Evolutionary conservation across 106 monocot genomes (phyloP), one percentile per base, ranked within the genome.

Genomic region (Amphibolis antarctica): DNA sequence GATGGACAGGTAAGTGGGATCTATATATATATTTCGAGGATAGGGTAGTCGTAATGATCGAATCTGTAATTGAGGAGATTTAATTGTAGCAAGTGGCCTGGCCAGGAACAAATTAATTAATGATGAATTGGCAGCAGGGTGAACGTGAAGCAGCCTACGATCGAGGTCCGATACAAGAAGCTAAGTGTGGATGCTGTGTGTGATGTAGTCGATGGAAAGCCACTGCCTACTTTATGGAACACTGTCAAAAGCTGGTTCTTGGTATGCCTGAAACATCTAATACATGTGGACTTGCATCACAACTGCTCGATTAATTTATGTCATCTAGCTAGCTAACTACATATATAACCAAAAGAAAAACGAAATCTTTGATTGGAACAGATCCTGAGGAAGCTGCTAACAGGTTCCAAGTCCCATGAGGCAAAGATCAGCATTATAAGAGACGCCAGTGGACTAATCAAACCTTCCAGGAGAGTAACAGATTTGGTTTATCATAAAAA

Each of bases 191-290:
- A 88, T 74, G 84, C 88, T 13, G 73, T 74, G 21, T 88, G 88
- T n/a, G 59, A 66, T 65, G 88, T 88, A n/a, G 84, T 84, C 13
- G 23, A 76, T 49, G 84, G 88, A 64, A 88, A 84, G 59, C 84
- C 88, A 27, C 81, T 79, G 9, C 81, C 88, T 9, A 84, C 84
- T 12, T 44, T 88, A 31, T 84, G 81, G 81, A 81, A 84, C 67
- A 36, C 74, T 42, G 26, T 69, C 53, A 76, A 83, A 23, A 55
- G 79, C 59, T 67, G 60, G 9, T 21, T 84, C 42, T 73, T 60
- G 0, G 84, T 84, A 67, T 72, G 69, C 55, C 49, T 29, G 12
- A 59, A 29, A 5, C 5, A 59, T 29, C 0, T 12, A 0, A 12
- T 24, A 17, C 30, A 24, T 59, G 27, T 59, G 13, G 20, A 10